phyloP scores from a whole-genome alignment of 441 rosid species.

The Mallotus japonicus region DNA sequence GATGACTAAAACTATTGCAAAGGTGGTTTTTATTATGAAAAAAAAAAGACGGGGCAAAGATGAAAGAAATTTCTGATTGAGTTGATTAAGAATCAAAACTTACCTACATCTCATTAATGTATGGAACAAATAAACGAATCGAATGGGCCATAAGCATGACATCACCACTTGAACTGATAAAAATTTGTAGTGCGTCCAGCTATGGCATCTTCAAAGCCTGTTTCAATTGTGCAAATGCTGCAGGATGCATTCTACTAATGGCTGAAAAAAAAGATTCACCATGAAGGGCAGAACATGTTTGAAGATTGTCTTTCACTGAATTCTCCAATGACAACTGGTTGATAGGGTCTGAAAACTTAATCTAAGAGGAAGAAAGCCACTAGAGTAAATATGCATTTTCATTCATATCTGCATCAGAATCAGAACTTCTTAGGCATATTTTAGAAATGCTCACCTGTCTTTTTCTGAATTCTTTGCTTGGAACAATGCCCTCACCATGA shows the following conservation, averaged over 20 bases:
- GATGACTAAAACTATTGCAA: neutral
- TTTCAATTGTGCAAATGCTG: slow-evolving; percentile 85
- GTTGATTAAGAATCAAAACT: neutral
- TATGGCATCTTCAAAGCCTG: slow-evolving; percentile 88
- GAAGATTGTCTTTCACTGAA: slow-evolving; percentile 82
- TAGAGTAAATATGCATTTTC: neutral
- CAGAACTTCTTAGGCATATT: slow-evolving; percentile 5
- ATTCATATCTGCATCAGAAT: neutral
- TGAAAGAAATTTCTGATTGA: neutral
- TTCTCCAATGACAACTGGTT: slow-evolving; percentile 75
- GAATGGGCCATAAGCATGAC: slow-evolving; percentile 22
- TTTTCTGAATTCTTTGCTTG: slow-evolving; percentile 76
- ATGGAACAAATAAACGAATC: slow-evolving; percentile 20
- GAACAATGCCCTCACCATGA: slow-evolving; percentile 56
- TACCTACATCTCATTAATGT: slow-evolving; percentile 24
- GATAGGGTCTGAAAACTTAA: slow-evolving; percentile 77
- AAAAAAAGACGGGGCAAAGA: neutral
- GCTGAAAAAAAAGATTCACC: slow-evolving; percentile 83
- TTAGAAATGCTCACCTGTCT: slow-evolving; percentile 60
- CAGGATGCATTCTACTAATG: slow-evolving; percentile 77
- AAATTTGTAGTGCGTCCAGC: slow-evolving; percentile 20
- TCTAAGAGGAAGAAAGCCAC: slow-evolving; percentile 35
- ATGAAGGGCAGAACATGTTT: slow-evolving; percentile 77
- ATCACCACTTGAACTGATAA: slow-evolving; percentile 12
- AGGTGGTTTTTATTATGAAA: neutral